Evolutionary conservation across 1,139 yeast species (phyloP).

Genomic region (Kodamaea sp.): DNA sequence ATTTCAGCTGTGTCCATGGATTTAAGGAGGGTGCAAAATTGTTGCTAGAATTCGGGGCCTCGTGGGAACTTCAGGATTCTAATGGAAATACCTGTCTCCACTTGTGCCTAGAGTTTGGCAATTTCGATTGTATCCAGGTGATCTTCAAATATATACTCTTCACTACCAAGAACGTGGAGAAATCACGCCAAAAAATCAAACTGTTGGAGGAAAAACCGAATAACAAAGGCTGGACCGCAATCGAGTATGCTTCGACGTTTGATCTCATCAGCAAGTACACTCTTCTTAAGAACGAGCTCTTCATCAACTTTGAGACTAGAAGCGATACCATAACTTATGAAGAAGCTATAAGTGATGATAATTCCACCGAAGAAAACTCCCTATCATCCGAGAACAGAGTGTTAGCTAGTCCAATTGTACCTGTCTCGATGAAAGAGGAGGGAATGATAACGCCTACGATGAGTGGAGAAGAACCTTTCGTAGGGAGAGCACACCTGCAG

Average conservation of each 20-base stretch:
- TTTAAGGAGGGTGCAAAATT: constrained; percentile 70
- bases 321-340: background rate
- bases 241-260: constrained; percentile 55
- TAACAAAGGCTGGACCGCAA: constrained; percentile 68
- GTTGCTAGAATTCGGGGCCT: constrained; percentile 80
- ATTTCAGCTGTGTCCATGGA: constrained; percentile 68
- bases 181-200: constrained; percentile 39
- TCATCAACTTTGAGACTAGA: constrained; percentile 2
- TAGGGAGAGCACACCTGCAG: constrained; percentile 33
- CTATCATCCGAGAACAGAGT: constrained; percentile 25
- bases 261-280: constrained; percentile 34
- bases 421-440: constrained; percentile 18
- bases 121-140: constrained; percentile 60
- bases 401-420: constrained; percentile 38
- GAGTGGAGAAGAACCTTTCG: background rate
- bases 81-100: constrained; percentile 80
- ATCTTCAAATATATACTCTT: constrained; percentile 43
- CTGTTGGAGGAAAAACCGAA: constrained; percentile 44
- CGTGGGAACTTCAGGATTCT: constrained; percentile 57
- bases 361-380: background rate
- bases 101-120: constrained; percentile 77
- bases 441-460: constrained; percentile 2
- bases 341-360: constrained; percentile 1
- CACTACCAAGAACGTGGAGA: constrained; percentile 22
- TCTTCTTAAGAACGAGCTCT: constrained; percentile 12